These are phyloP conservation scores for Pseudogymnoascus sp. DNA, from an alignment of 2,329 filamentous ascomycete genomes.

Conservation along the genomic window DNA sequence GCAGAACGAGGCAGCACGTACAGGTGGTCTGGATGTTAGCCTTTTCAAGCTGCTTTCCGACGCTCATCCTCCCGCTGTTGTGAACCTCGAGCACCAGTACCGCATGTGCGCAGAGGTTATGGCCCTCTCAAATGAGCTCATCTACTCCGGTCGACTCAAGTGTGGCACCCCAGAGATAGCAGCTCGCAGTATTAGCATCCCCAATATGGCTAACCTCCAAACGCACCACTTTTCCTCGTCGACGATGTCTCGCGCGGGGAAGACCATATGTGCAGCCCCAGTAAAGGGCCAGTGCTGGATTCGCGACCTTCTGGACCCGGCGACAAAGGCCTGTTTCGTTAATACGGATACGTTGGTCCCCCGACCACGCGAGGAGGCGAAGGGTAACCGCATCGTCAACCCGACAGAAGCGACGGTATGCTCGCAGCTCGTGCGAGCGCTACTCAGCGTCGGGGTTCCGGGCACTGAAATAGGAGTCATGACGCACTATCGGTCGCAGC, in stretches of 20 bases:
- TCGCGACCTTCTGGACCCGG: constrained; percentile 58
- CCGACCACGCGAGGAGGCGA: constrained; percentile 59
- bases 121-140: constrained; percentile 83
- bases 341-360: constrained; percentile 74
- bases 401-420: constrained; percentile 70
- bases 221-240: constrained; percentile 50
- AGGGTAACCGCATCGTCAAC: constrained; percentile 84
- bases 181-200: constrained; percentile 57
- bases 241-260: constrained; percentile 35
- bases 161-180: constrained; percentile 78
- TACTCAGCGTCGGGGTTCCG: constrained; percentile 68
- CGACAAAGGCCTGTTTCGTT: constrained; percentile 71
- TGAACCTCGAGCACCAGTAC: constrained; percentile 91
- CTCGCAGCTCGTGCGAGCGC: constrained; percentile 68
- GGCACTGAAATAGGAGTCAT: constrained; percentile 81
- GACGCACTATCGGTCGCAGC: constrained; percentile 90
- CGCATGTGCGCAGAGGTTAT: constrained; percentile 98
- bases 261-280: constrained; percentile 49
- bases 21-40: constrained; percentile 82
- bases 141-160: constrained; percentile 83
- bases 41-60: constrained; percentile 92
- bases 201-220: constrained; percentile 53
- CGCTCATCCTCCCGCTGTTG: constrained; percentile 75
- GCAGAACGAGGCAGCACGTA: constrained; percentile 78
- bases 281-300: constrained; percentile 59